Evolutionary conservation across 345 rosid species (phyloP), one percentile per base, ranked within the genome.

Genomic region (Melastoma malabathricum): DNA sequence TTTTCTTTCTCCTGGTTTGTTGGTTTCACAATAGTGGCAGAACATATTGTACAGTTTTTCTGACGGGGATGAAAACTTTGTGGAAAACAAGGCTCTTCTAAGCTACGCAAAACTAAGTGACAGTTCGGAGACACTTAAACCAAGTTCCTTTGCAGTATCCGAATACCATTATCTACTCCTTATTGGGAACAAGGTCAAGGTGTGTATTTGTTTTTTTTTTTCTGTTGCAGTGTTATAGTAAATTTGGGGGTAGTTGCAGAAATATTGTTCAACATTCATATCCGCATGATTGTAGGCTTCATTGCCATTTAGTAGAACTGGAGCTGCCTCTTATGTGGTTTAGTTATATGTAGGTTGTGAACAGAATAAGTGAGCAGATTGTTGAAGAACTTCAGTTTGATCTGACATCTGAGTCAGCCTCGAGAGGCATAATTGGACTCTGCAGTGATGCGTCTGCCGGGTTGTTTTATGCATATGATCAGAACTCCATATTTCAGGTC

Each of bases 381-480:
- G 68, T 84, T n/a, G 97, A 92, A 74, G 97, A 88, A 69, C 95
- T 88, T 67, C 90, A 84, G 49, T 92, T 92, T 81, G 99, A 92
- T 79, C 88, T 68, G 72, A 55, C 86, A 8, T 60, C 90, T 12
- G 99, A 92, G 55, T 84, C 97, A 55, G 67, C 60, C 72, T 81
- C 95, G 52, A 79, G 78, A 58, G 99, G 95, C 56, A 81, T 88
- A 44, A 83, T 92, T 68, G 97, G 99, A 62, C 69, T 92, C 68
- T 88, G 90, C 54, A 92, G 95, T 46, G 99, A 92, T 70, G 97
- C 95, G 56, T 77, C 95, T 74, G 99, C 99, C 44, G 95, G 95
- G 56, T 60, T 92, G 67, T 87, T 84, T 72, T 92, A 92, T 72
- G 99, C 97, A 22, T 92, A 84, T 69, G 99, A 92, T 63, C 94